A percentile compares a stretch with the other conserved stretches of the same genome.
These are phyloP conservation scores for Russula sp. DNA, from an alignment of 768 basidiomycete genomes.

Conservation along the genomic window DNA sequence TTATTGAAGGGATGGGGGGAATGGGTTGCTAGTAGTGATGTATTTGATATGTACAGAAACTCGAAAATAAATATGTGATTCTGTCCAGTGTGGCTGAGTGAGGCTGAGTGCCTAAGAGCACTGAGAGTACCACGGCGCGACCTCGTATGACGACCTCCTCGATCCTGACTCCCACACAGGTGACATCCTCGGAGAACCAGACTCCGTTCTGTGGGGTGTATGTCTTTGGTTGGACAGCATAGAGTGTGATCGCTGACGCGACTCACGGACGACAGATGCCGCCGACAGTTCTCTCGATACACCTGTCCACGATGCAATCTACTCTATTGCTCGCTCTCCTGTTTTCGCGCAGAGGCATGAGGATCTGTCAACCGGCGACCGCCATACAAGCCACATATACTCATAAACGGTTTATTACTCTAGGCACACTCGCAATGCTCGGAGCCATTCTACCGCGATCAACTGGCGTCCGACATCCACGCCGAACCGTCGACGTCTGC, in stretches of 20 bases:
- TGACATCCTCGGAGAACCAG: background rate
- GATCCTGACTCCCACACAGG: background rate
- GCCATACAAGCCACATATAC: background rate
- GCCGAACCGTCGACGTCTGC: conserved; percentile 45
- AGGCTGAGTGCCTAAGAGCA: too few relatives aligned
- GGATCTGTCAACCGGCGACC: too few relatives aligned
- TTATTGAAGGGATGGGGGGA: too few relatives aligned
- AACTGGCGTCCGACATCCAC: conserved; percentile 58
- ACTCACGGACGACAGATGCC: conserved; percentile 44
- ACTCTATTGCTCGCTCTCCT: conserved; percentile 70
- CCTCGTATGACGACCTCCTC: background rate
- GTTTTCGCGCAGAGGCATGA: conserved; percentile 53
- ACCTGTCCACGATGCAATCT: conserved; percentile 78
- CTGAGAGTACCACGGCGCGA: too few relatives aligned
- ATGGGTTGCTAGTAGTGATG: too few relatives aligned
- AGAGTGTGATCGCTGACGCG: background rate
- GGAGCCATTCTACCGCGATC: conserved; percentile 73
- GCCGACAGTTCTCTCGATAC: conserved; percentile 69
- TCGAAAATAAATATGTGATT: too few relatives aligned
- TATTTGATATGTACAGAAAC: too few relatives aligned
- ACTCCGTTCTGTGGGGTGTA: conserved; percentile 11
- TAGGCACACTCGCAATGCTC: conserved; percentile 68
- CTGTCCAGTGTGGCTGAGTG: too few relatives aligned
- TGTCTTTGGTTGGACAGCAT: background rate
- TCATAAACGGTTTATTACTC: background rate